A percentile compares a stretch with the other conserved stretches of the same genome.
phyloP scores from a whole-genome alignment of 805 yeast genomes.

The Candida bentonensis region DNA sequence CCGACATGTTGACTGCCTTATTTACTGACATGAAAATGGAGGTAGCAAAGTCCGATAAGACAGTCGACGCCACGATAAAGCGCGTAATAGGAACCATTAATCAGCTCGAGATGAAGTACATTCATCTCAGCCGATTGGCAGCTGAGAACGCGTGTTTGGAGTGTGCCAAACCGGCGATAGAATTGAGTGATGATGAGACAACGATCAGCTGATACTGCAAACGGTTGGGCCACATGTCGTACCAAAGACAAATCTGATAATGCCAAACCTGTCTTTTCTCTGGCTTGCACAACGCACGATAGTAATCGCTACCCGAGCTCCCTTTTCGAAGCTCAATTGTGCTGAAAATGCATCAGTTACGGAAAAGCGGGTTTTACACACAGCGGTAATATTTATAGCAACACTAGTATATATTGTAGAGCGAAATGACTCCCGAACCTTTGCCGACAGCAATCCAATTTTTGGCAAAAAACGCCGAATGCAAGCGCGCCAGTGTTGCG shows the following conservation, averaged over 20 bases:
- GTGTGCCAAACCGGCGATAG: constrained; percentile 2
- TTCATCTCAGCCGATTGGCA: constrained; percentile 5
- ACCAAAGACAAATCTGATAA: too few relatives aligned
- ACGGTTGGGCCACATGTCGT: too few relatives aligned
- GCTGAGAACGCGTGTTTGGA: constrained; percentile 2
- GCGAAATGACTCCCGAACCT: constrained; percentile 39
- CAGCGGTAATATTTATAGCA: neutral
- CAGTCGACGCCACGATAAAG: constrained; percentile 7
- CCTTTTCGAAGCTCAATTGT: too few relatives aligned
- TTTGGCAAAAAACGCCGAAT: constrained; percentile 1
- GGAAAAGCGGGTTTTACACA: too few relatives aligned
- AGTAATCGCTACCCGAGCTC: too few relatives aligned
- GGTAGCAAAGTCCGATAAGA: constrained; percentile 8
- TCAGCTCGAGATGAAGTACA: constrained; percentile 5
- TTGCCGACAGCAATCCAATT: constrained; percentile 35
- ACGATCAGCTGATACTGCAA: too few relatives aligned
- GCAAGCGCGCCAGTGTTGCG: constrained; percentile 5
- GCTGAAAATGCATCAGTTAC: too few relatives aligned
- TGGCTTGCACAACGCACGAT: too few relatives aligned
- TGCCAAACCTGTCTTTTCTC: too few relatives aligned
- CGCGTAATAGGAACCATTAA: constrained; percentile 7
- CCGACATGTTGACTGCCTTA: constrained; percentile 8
- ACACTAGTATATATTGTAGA: constrained; percentile 20
- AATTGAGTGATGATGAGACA: constrained; percentile 2
- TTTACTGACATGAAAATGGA: constrained; percentile 8